A percentile compares a stretch with the other conserved stretches of the same genome.
Evolutionary conservation across 2,329 filamentous ascomycete species (phyloP).

Genomic region (Calonectria fujianensis): DNA sequence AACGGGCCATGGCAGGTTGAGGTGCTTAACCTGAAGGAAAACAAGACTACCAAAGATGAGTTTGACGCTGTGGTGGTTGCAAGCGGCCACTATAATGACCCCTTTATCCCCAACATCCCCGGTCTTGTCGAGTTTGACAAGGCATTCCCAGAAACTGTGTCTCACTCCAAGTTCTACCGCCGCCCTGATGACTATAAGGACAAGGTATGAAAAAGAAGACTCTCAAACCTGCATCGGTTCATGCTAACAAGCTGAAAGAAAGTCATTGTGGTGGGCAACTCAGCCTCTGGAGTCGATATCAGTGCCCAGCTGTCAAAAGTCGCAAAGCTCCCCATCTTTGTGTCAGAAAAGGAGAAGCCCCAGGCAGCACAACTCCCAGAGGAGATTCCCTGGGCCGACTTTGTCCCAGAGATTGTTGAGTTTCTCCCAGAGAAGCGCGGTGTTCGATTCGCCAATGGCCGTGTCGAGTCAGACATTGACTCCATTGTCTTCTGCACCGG

Average conservation of each 20-base stretch:
- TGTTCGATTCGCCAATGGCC: constrained; percentile 78
- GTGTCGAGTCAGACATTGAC: constrained; percentile 79
- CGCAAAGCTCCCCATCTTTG: constrained; percentile 73
- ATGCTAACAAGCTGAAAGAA: constrained; percentile 70
- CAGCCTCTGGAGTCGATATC: constrained; percentile 83
- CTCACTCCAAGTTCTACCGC: constrained; percentile 82
- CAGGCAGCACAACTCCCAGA: constrained; percentile 54
- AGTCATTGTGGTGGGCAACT: constrained; percentile 80
- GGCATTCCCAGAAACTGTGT: constrained; percentile 69
- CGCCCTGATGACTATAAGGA: constrained; percentile 59
- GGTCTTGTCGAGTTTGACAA: constrained; percentile 73
- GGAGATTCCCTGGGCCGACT: constrained; percentile 56
- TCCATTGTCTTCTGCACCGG: constrained; percentile 89
- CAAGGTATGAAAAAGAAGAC: constrained; percentile 52
- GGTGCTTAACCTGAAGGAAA: constrained; percentile 55
- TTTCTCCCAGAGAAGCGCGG: constrained; percentile 65
- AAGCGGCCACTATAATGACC: constrained; percentile 78
- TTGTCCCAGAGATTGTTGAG: constrained; percentile 68
- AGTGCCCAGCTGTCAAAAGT: constrained; percentile 76
- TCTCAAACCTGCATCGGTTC: neutral
- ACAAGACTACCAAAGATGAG: constrained; percentile 47
- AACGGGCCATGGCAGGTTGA: constrained; percentile 67
- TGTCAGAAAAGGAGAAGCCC: constrained; percentile 67
- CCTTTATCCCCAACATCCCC: constrained; percentile 73
- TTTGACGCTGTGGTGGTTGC: constrained; percentile 80